Evolutionary conservation across 2,329 filamentous ascomycete genomes (phyloP).

Genomic region (Tolypocladium sp.): DNA sequence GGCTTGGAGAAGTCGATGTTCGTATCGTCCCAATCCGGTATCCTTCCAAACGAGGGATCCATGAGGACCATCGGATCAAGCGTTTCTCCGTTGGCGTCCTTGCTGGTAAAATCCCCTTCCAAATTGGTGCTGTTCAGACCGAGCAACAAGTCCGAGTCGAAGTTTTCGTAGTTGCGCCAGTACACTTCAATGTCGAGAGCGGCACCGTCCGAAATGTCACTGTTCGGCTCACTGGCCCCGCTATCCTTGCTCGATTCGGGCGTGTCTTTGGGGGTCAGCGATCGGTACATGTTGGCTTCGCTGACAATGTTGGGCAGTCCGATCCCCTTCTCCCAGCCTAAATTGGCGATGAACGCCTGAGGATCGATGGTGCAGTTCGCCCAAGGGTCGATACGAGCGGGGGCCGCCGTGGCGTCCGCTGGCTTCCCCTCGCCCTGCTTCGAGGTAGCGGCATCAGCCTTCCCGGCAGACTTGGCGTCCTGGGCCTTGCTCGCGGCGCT

Average conservation of each 20-base stretch:
- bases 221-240: conserved; percentile 50
- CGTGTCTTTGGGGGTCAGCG: conserved; percentile 52
- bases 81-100: conserved; percentile 10
- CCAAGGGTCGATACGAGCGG: conserved; percentile 21
- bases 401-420: conserved; percentile 10
- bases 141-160: conserved; percentile 35
- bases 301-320: conserved; percentile 35
- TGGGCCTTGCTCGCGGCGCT: conserved; percentile 34
- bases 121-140: conserved; percentile 28
- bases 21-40: conserved; percentile 40
- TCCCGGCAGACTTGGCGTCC: conserved; percentile 21
- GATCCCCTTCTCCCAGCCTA: conserved; percentile 20
- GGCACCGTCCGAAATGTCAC: conserved; percentile 49
- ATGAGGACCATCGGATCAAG: conserved; percentile 20
- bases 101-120: conserved; percentile 11
- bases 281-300: conserved; percentile 44
- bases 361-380: conserved; percentile 41
- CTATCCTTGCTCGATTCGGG: conserved; percentile 56
- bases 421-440: conserved; percentile 20
- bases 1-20: conserved; percentile 41
- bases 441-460: conserved; percentile 14
- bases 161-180: conserved; percentile 40
- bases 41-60: conserved; percentile 11
- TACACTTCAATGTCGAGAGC: conserved; percentile 42
- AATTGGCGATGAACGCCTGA: conserved; percentile 25